These are phyloP conservation scores for Physcomitrellopsis africana DNA, from an alignment of 225 moss, liverwort and hornwort genomes.

Conservation along the genomic window DNA sequence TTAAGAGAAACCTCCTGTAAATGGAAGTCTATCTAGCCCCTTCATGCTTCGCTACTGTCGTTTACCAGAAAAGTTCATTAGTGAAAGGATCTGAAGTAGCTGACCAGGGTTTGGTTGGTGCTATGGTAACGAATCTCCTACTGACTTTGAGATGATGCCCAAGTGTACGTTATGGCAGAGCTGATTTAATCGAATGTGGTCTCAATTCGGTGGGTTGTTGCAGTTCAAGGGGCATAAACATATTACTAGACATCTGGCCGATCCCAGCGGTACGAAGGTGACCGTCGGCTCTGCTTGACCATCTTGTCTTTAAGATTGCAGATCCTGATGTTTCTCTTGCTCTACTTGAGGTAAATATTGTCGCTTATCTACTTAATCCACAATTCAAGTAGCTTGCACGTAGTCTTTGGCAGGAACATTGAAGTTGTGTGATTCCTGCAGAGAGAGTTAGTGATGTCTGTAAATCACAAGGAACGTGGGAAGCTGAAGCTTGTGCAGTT, in stretches of 20 bases:
- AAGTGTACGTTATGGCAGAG: neutral
- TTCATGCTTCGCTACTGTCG: neutral
- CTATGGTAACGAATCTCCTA: neutral
- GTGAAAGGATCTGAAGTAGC: neutral
- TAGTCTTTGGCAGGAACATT: constrained; percentile 5
- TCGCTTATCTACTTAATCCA: neutral
- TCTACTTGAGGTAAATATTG: constrained; percentile 63
- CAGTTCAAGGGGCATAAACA: constrained; percentile 63
- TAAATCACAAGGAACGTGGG: constrained; percentile 45
- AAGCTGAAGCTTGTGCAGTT: constrained; percentile 47
- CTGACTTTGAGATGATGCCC: too few species aligned
- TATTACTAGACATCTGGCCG: constrained; percentile 53
- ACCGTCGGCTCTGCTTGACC: constrained; percentile 56
- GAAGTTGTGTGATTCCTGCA: constrained; percentile 21
- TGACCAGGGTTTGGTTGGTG: neutral
- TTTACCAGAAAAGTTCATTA: neutral
- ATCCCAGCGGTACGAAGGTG: constrained; percentile 44
- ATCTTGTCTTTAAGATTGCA: constrained; percentile 62
- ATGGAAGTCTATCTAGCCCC: neutral
- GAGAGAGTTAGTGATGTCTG: constrained; percentile 53
- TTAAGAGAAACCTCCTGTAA: neutral
- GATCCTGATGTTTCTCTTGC: constrained; percentile 78
- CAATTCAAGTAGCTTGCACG: neutral
- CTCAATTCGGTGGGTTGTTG: constrained; percentile 3
- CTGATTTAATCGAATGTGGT: neutral